Evolutionary conservation across 2,329 filamentous ascomycete species (phyloP).

Genomic region (Clonostachys chloroleuca): DNA sequence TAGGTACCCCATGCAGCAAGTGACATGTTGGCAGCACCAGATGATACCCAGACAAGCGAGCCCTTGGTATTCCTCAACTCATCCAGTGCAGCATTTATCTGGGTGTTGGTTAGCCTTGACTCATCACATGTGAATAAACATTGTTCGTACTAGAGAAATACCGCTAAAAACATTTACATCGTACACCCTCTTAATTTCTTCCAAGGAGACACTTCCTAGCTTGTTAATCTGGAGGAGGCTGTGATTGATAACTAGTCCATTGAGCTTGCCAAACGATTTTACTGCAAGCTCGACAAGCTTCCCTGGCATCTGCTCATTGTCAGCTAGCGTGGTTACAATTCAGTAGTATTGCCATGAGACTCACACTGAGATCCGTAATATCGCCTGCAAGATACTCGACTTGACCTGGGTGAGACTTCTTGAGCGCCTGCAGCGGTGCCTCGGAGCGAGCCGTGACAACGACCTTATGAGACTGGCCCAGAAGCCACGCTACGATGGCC

Average conservation of each 20-base stretch:
- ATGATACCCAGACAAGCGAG: conserved; percentile 73
- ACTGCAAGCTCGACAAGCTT: conserved; percentile 63
- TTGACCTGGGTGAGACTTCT: conserved; percentile 11
- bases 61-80: conserved; percentile 65
- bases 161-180: conserved; percentile 85
- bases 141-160: conserved; percentile 32
- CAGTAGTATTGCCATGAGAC: conserved; percentile 3
- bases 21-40: conserved; percentile 63
- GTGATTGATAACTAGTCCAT: conserved; percentile 86
- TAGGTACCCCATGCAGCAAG: conserved; percentile 78
- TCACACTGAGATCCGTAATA: conserved; percentile 45
- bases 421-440: conserved; percentile 41
- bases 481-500: conserved; percentile 45
- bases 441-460: conserved; percentile 53
- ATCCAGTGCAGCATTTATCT: conserved; percentile 69
- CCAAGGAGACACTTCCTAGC: conserved; percentile 59
- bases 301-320: conserved; percentile 40
- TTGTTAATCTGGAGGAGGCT: conserved; percentile 72
- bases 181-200: conserved; percentile 73
- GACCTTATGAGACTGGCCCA: conserved; percentile 50
- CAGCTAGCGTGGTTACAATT: not conserved
- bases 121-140: conserved; percentile 1
- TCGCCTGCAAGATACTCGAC: conserved; percentile 53
- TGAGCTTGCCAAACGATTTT: conserved; percentile 65
- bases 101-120: not conserved